Evolutionary conservation across 2,329 filamentous ascomycete genomes (phyloP), one percentile per base, ranked within the genome.

Genomic region (Aspergillus fischeri): DNA sequence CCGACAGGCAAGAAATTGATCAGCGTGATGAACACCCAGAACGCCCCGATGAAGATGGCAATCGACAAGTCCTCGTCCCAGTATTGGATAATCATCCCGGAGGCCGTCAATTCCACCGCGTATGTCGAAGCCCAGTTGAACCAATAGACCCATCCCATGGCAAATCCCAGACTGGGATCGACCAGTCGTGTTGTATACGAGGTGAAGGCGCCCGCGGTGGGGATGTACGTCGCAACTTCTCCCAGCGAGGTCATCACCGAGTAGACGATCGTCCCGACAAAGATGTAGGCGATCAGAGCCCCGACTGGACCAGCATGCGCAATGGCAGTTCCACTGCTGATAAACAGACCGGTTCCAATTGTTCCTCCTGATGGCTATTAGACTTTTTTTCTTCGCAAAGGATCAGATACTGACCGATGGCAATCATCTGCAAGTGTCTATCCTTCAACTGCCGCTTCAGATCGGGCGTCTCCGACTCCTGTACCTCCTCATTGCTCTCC

Each of bases 111-210:
- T 68, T 91, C 88, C 14, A 91, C 80, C 0, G 87, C 86, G 62
- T 84, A 89, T 0, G 88, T 90, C 55, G 87, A 83, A n/a, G 85
- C 80, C 87, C 86, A 92, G 49, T 83, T 86, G 66, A 91, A 91
- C 86, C 87, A 92, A 73, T 92, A 92, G 55, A 90, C 85, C 89
- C 89, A 92, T 17, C 89, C 89, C 80, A 91, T 87, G 25, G 87
- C 81, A 66, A 91, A 92, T 14, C 87, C 88, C 54, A 90, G 77
- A 52, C 85, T 85, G 11, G 83, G 86, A 65, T 89, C 86, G 60
- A 91, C 81, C 66, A 92, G 92, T n/a, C 89, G 86, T 42, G 84
- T 82, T n/a, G 89, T 88, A 66, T 91, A 92, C 41, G 86, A 82
- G 44, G 88, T 89, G 70, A 92, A 92, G 41, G 88, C 86, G 55